Base-by-base conservation (phyloP, 768 basidiomycete genomes). In the Rhodotorula graminis region DNA sequence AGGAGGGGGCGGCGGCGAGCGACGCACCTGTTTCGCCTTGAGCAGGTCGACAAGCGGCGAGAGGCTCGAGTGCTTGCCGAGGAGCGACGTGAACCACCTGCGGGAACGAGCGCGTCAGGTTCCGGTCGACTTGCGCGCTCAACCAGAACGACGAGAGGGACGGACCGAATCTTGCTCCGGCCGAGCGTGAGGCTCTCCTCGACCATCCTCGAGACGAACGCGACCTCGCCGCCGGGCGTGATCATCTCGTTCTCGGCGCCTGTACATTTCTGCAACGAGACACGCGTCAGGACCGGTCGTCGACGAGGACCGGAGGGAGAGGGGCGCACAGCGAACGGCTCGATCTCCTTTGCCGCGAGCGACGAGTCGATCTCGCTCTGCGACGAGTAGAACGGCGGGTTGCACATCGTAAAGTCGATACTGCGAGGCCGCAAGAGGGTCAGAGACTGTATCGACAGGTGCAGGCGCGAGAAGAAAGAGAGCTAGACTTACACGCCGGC, bases 1-100 rank as follows among this genome's bases (percentile, higher is more conserved):
- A n/a, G n/a, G n/a, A n/a, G n/a, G n/a, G n/a, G 52, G 66, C 0
- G 88, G 83, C 59, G 94, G 89, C 75, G 92, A 37, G 37, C 7
- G 6, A 29, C 82, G 29, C 71, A 87, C 88, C 52, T 82, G 79
- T 18, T 83, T 66, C 23, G 80, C 75, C 49, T 84, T 84, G 31
- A 96, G 81, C 1, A 84, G 79, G 3, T 82, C 82, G 0, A 92
- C 86, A 14, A 97, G 81, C 7, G 85, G 81, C 0, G 81, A 80
- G 4, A 97, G 83, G 5, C 92, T 92, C 0, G 90, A 86, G 80
- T 89, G 83, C 77, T 92, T 95, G 7, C 95, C 95, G 0, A 97
- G 84, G 86, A 97, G 89, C 10, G 91, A 92, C 0, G 94, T 93
- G 77, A 88, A 97, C 95, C 94, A 97, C 58, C 91, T 90, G 61